Percentiles rank a stretch among this genome's conserved stretches.
Evolutionary conservation across 345 rosid genomes (phyloP).

Genomic region (Arabis hirsuta): DNA sequence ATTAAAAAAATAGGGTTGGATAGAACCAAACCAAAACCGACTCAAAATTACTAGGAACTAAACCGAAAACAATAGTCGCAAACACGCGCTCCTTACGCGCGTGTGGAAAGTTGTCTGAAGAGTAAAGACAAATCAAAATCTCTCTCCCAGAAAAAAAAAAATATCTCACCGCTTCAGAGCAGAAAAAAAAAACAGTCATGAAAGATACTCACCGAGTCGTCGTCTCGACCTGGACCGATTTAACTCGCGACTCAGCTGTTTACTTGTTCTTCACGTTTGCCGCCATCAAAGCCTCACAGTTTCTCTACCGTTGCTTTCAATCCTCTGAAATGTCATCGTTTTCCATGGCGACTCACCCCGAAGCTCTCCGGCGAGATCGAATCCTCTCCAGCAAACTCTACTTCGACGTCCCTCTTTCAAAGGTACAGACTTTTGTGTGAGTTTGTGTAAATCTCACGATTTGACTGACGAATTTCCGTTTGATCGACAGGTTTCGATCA

Average conservation of each 20-base stretch:
- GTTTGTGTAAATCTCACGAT: background rate
- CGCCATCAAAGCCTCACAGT: constrained; percentile 41
- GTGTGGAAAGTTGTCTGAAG: background rate
- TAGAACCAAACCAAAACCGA: too few species aligned
- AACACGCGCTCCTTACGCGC: too few species aligned
- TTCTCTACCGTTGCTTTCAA: constrained; percentile 34
- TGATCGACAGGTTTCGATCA: constrained; percentile 64
- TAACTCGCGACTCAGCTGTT: constrained; percentile 47
- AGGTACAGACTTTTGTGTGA: constrained; percentile 43
- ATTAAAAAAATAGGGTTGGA: too few species aligned
- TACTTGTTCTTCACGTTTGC: constrained; percentile 43
- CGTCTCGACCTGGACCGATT: constrained; percentile 41
- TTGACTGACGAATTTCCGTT: background rate
- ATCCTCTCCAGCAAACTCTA: constrained; percentile 83
- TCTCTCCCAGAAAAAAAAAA: background rate
- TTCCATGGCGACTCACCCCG: constrained; percentile 43
- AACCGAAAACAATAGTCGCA: too few species aligned
- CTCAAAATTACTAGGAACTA: too few species aligned
- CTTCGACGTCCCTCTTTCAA: constrained; percentile 56
- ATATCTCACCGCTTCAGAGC: constrained; percentile 16
- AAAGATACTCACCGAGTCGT: constrained; percentile 14
- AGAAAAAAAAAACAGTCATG: background rate
- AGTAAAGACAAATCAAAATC: background rate
- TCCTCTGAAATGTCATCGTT: constrained; percentile 45
- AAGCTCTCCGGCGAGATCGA: constrained; percentile 58